Evolutionary conservation across 129 eudicot species (phyloP).

Genomic region (Saposhnikovia divaricata): DNA sequence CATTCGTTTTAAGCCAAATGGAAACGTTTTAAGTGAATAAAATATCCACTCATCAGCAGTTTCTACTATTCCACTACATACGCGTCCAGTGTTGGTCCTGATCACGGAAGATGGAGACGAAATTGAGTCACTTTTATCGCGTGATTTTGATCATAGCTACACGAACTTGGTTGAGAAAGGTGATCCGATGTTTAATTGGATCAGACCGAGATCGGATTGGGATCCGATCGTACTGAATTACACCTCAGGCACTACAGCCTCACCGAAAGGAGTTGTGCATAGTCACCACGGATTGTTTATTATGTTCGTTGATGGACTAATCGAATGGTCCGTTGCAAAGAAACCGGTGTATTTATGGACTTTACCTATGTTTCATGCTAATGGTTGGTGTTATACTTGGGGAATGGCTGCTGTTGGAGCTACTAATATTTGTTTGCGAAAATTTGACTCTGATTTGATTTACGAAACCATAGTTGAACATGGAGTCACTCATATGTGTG

Average conservation of each 20-base stretch:
- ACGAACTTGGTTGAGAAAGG: slow-evolving; percentile 37
- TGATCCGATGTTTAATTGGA: slow-evolving; percentile 41
- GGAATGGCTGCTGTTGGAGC: slow-evolving; percentile 75
- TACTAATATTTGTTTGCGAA: slow-evolving; percentile 51
- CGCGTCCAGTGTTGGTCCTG: slow-evolving; percentile 10
- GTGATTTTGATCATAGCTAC: slow-evolving; percentile 12
- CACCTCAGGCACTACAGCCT: slow-evolving; percentile 53
- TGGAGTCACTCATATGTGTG: slow-evolving; percentile 70
- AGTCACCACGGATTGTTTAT: slow-evolving; percentile 50
- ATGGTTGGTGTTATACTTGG: slow-evolving; percentile 74
- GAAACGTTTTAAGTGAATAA: too few relatives aligned
- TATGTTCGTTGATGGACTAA: slow-evolving; percentile 30
- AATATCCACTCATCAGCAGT: too few relatives aligned
- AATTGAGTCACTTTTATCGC: too few relatives aligned
- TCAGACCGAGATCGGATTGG: slow-evolving; percentile 42
- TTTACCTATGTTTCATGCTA: slow-evolving; percentile 75
- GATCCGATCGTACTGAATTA: slow-evolving; percentile 50
- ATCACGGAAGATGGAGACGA: slow-evolving; percentile 13
- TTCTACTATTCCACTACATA: background rate
- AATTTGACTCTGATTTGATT: slow-evolving; percentile 32
- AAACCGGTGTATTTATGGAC: slow-evolving; percentile 55
- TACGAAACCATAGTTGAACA: slow-evolving; percentile 23
- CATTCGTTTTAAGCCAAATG: too few relatives aligned
- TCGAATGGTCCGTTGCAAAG: slow-evolving; percentile 53
- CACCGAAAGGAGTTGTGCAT: slow-evolving; percentile 54